Base-by-base conservation (phyloP, 116 monocot species). In the Papilionanthe hybrid region DNA sequence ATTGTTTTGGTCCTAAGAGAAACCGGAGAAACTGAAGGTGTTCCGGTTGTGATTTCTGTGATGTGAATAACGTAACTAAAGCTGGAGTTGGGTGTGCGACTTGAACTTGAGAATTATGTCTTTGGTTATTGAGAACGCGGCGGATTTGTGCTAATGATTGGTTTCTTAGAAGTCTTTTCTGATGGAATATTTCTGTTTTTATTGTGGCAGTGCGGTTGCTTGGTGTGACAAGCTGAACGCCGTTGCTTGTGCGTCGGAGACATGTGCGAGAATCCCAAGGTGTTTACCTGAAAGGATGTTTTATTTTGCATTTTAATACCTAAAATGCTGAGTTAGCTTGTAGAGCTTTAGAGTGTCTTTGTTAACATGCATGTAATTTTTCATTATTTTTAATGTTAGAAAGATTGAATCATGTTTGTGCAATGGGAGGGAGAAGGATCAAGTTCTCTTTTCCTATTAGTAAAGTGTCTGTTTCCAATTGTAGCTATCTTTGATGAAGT, bases 261-360 rank as follows among this genome's bases (percentile, higher is more conserved):
- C 99, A 10, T 99, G 99, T 82, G 99, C 99, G 5, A 89, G 99
- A 71, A 95, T 99, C 80, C 99, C 99, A 42, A 93, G 93, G 99
- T 96, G 79, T 78, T 78, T 57, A n/a, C 48, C 27, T 68, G 42
- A n/a, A 75, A 73, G 42, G 44, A 73, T 73, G 22, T 20, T 73
- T 44, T 72, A 41, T 18, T 18, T 73, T 73, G 44, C 22, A 44
- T 12, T 42, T 73, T 73, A 23, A 37, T 37, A 37, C 11, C 29
- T 15, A 4, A 7, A 65, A 65, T 65, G 17, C 22, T 65, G 25
- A 25, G 65, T 69, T 69, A 43, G 44, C 44, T 44, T 73, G 43
- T 44, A 44, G 71, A 71, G n/a, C 44, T 73, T 20, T 43, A 19
- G 0, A 53, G 12, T 53, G 53, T 4, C 53, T 53, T 53, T 15